A percentile compares a stretch with the other conserved stretches of the same genome.
Evolutionary conservation across 1,284 basidiomycete species (phyloP).

Genomic region (Veloporphyrellus conicus): DNA sequence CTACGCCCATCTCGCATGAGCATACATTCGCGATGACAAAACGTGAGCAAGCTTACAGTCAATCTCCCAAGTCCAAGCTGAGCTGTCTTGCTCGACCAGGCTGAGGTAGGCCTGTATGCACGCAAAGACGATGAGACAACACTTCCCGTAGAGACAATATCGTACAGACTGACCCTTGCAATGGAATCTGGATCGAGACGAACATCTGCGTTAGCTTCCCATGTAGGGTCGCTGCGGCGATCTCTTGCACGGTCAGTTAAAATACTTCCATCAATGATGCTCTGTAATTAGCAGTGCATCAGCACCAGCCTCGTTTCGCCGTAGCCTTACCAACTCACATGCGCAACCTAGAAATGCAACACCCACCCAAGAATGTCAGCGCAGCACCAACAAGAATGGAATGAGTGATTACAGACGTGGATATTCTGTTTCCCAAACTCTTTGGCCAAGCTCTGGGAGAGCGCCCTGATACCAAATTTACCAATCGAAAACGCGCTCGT

Average conservation of each 20-base stretch:
- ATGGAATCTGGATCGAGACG: constrained; percentile 61
- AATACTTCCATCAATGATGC: constrained; percentile 63
- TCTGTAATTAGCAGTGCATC: constrained; percentile 31
- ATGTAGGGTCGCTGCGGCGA: constrained; percentile 35
- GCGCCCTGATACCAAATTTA: constrained; percentile 62
- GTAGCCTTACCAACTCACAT: constrained; percentile 43
- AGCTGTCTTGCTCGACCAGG: constrained; percentile 57
- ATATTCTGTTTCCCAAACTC: constrained; percentile 79
- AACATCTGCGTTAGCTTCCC: constrained; percentile 44
- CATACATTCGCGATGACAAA: background rate
- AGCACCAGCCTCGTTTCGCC: background rate
- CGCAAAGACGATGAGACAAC: constrained; percentile 18
- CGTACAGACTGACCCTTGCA: constrained; percentile 41
- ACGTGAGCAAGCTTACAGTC: constrained; percentile 44
- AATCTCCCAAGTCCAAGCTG: constrained; percentile 67
- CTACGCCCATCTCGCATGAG: constrained; percentile 20
- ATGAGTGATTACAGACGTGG: constrained; percentile 45
- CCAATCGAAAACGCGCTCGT: constrained; percentile 68
- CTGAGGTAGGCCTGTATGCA: constrained; percentile 46
- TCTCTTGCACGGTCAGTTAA: constrained; percentile 42
- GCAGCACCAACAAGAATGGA: background rate
- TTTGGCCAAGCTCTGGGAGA: constrained; percentile 73
- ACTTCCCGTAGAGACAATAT: background rate
- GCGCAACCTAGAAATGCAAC: constrained; percentile 45
- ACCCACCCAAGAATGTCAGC: constrained; percentile 7